Base-by-base conservation (phyloP, 345 rosid species). In the Salix exigua region DNA sequence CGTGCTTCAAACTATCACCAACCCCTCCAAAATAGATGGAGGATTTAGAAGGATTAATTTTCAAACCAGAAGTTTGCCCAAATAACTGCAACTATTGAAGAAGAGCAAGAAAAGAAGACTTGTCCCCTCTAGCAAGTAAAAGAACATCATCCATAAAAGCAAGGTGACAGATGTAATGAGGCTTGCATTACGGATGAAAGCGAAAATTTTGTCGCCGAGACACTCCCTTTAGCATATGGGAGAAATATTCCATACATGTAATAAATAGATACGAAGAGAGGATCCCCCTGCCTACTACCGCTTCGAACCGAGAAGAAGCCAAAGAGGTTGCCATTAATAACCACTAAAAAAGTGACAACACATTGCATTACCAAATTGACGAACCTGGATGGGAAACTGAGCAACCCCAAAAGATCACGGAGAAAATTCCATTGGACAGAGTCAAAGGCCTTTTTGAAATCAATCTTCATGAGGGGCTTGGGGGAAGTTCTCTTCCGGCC, bases 141-240 rank as follows among this genome's bases (percentile, higher is more conserved):
- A 28, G 30, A 28, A 28, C 28, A 26, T 26, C 28, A 26, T 26
- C 28, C 31, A 0, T 1, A 1, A 14, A 48, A 1, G 2, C 4
- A 0, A 48, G 53, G 0, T 48, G 6, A 1, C 1, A 4, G 6
- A 48, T 4, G 0, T 6, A 19, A 1, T 14, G 2, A 0, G 53
- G 19, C 1, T 48, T 5, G 53, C 6, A 48, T 16, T 48, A 4
- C 1, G 53, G 53, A 0, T 48, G 19, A 0, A 48, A 48, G 0
- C 5, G 0, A 0, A 48, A 14, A 2, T 2, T 0, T 4, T 6
- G 0, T 0, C 0, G 4, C 5, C 16, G 19, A 4, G 18, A 1
- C 1, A 0, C 6, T 16, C 0, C 0, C 18, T 4, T 16, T 2
- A 48, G 0, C 53, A 48, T 4, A 6, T 18, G 16, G 16, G 19